Base-by-base conservation (phyloP, 495 filamentous ascomycete species). In the Thermothielavioides terrestris region DNA sequence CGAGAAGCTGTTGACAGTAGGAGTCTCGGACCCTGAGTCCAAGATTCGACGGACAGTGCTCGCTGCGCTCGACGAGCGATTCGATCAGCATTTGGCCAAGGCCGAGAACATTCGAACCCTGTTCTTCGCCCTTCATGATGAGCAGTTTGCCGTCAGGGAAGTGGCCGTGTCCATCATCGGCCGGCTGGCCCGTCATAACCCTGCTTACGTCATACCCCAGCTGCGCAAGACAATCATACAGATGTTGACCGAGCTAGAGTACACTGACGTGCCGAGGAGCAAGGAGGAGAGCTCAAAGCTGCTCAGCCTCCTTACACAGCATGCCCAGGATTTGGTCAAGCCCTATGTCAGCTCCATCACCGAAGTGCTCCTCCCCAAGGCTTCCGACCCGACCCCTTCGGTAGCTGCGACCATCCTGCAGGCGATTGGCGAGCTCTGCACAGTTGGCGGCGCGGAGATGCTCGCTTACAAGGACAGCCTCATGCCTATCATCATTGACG, bases 341-440 rank as follows among this genome's bases (percentile, higher is more conserved):
- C 89, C 91, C 6, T 96, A 96, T 63, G 92, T 96, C 42, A 89
- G 92, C 56, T 89, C 92, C 11, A 94, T 97, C 77, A 84, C 94
- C 39, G 82, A 83, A 12, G 87, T 94, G 0, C 74, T 99, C 26
- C 73, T 97, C 20, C 92, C 92, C 9, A 95, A 94, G 61, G 84
- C 91, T 21, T 77, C 74, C 26, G 94, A 96, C 66, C 60, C 78
- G 0, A 94, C 87, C 50, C 79, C 87, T 18, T 84, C 83, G 27
- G 91, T 99, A 8, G 89, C 92, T 35, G 84, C 90, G 2, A 94
- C 87, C 8, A 90, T 92, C n/a, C 72, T 99, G 12, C 86, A 85
- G 62, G 90, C 92, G 6, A 84, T 97, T 48, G 92, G 92, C 35
- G 89, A 97, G 58, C 76, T 97, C 55, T 87, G 90, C 14, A 90